These are phyloP conservation scores for Xylaria multiplex DNA, from an alignment of 2,329 filamentous ascomycete species.

Conservation along the genomic window DNA sequence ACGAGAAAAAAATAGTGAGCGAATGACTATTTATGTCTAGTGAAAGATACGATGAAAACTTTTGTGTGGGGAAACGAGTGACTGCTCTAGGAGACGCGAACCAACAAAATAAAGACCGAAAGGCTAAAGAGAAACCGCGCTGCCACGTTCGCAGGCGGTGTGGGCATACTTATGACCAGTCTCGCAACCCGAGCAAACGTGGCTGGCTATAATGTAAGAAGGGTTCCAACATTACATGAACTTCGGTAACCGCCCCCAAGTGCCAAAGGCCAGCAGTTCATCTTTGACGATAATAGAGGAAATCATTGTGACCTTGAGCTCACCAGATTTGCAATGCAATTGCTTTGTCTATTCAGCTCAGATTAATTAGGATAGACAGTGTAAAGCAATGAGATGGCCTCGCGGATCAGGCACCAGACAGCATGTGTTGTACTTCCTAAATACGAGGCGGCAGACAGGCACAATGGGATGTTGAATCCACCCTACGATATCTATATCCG, in stretches of 20 bases:
- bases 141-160: conserved; percentile 6
- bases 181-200: conserved; percentile 18
- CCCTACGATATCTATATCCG: background rate
- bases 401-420: background rate
- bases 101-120: conserved; percentile 26
- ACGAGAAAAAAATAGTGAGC: conserved; percentile 31
- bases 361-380: background rate
- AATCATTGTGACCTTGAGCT: background rate
- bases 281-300: background rate
- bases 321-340: background rate
- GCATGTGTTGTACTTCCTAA: background rate
- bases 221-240: background rate
- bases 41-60: background rate
- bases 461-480: background rate
- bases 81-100: conserved; percentile 35
- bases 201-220: background rate
- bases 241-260: conserved; percentile 5
- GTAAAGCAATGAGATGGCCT: background rate
- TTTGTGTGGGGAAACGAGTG: conserved; percentile 29
- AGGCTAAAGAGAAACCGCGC: background rate
- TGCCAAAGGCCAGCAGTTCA: background rate
- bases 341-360: background rate
- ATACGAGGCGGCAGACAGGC: background rate
- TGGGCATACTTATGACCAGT: conserved; percentile 20
- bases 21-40: conserved; percentile 37